Percentiles rank a stretch among this genome's conserved stretches.
These are phyloP conservation scores for Metschnikowia borealis DNA, from an alignment of 805 yeast species.

Conservation along the genomic window DNA sequence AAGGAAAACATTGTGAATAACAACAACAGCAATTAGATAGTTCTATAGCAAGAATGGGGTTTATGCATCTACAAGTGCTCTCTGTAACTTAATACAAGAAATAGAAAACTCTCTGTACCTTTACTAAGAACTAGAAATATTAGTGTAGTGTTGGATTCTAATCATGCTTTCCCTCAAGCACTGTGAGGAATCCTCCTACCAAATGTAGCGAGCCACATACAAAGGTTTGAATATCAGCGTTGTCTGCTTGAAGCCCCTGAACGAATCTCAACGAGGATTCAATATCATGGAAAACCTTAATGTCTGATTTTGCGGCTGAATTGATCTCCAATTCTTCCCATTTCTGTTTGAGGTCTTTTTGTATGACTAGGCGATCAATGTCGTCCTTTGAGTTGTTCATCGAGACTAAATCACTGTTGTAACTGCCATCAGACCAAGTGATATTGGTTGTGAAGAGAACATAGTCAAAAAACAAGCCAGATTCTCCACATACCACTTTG, in stretches of 20 bases:
- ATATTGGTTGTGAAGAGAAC: conserved; percentile 87
- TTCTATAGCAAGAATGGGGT: neutral
- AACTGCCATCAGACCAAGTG: conserved; percentile 81
- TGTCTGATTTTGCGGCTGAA: conserved; percentile 26
- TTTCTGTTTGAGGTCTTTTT: conserved; percentile 62
- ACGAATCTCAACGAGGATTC: conserved; percentile 65
- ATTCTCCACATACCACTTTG: conserved; percentile 33
- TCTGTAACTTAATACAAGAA: neutral
- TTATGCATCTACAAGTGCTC: conserved; percentile 1
- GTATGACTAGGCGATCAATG: conserved; percentile 78
- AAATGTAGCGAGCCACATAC: conserved; percentile 93
- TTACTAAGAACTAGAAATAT: too few relatives aligned
- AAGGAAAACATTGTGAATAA: conserved; percentile 39
- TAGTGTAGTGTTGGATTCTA: conserved; percentile 6
- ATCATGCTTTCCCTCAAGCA: conserved; percentile 52
- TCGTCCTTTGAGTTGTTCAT: conserved; percentile 75
- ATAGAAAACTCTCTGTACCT: neutral
- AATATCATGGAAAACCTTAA: conserved; percentile 63
- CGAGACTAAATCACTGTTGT: conserved; percentile 79
- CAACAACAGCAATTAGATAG: conserved; percentile 16
- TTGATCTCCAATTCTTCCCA: conserved; percentile 56
- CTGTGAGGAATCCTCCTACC: conserved; percentile 91
- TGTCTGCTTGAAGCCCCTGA: conserved; percentile 38
- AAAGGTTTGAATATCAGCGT: conserved; percentile 57
- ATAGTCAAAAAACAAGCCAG: conserved; percentile 56